Evolutionary conservation across 768 basidiomycete species (phyloP).

Genomic region (Mycena floridula): DNA sequence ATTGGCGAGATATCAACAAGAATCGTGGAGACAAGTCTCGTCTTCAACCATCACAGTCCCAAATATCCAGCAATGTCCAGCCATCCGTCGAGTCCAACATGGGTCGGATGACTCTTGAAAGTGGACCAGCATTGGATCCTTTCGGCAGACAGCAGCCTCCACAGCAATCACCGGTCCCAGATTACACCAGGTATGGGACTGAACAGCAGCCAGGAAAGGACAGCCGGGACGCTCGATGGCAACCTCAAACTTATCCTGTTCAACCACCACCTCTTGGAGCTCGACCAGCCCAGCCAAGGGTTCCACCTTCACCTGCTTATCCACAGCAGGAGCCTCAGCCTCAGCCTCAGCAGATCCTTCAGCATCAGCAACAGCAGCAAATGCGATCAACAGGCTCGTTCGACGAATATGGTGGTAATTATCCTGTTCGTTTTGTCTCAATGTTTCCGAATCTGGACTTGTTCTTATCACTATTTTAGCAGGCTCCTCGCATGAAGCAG

Average conservation of each 20-base stretch:
- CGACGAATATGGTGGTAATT: too few species aligned
- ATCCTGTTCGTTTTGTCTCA: too few species aligned
- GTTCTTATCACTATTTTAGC: too few species aligned
- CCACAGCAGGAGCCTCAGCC: conserved; percentile 21
- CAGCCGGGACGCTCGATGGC: conserved; percentile 19
- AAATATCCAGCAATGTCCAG: conserved; percentile 25
- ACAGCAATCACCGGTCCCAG: not conserved
- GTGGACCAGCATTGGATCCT: conserved; percentile 25
- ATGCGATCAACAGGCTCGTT: too few species aligned
- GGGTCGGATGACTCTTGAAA: conserved; percentile 41
- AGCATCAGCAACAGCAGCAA: too few species aligned
- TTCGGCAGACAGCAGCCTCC: conserved; percentile 30
- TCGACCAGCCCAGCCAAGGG: conserved; percentile 36
- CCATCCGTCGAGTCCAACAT: conserved; percentile 28
- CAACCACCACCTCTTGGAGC: conserved; percentile 21
- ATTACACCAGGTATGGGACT: conserved; percentile 4
- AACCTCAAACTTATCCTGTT: conserved; percentile 33
- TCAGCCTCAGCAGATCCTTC: conserved; percentile 21
- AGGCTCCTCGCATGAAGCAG: conserved; percentile 11
- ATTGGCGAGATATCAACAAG: conserved; percentile 88
- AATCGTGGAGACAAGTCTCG: conserved; percentile 41
- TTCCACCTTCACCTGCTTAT: conserved; percentile 42
- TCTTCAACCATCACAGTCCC: conserved; percentile 23
- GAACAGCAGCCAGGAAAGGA: too few species aligned
- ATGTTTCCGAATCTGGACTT: too few species aligned